Evolutionary conservation across 2,329 filamentous ascomycete genomes (phyloP), one percentile per base, ranked within the genome.

Genomic region (Stemphylium vesicarium): DNA sequence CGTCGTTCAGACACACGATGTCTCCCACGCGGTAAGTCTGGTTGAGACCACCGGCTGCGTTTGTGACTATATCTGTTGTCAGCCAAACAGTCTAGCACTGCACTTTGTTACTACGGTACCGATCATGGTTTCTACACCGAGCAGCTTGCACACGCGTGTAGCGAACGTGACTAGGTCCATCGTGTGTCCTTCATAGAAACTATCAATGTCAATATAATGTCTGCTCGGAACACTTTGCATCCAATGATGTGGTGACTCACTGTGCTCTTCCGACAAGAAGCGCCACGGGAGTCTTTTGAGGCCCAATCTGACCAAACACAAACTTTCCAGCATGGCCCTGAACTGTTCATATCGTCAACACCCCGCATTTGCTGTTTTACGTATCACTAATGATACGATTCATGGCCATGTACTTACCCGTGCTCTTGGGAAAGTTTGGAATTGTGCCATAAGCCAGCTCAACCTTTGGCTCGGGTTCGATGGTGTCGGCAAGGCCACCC

Each of bases 121-220:
- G 60, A 86, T 80, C 63, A 88, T 80, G 2, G 81, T 84, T 59
- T 86, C 79, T 16, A 88, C 79, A 20, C 85, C 86, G 9, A 89
- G 73, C 0, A 85, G 70, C 63, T 85, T 87, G 75, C 88, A 85
- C 5, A 89, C 83, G 47, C 87, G 81, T 10, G 86, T 83, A 22
- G 86, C 85, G 64, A 88, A 88, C 22, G 86, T 86, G 33, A 86
- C 81, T 41, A 81, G 77, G 49, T 86, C 80, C 75, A 88, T 86
- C 2, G 81, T 80, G 67, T 89, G 83, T 31, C 87, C 87, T 74
- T 89, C 87, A 68, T 88, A 89, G 75, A 86, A 88, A 73, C 86
- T 88, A 44, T 37, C 20, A 13, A 45, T 49, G 41, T 71, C 46
- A 71, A 58, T 64, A 53, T 20, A 16, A 35, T 37, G 4, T 18